A percentile compares a stretch with the other conserved stretches of the same genome.
phyloP scores from a whole-genome alignment of 345 rosid genomes.

The Euphorbia lathyris region DNA sequence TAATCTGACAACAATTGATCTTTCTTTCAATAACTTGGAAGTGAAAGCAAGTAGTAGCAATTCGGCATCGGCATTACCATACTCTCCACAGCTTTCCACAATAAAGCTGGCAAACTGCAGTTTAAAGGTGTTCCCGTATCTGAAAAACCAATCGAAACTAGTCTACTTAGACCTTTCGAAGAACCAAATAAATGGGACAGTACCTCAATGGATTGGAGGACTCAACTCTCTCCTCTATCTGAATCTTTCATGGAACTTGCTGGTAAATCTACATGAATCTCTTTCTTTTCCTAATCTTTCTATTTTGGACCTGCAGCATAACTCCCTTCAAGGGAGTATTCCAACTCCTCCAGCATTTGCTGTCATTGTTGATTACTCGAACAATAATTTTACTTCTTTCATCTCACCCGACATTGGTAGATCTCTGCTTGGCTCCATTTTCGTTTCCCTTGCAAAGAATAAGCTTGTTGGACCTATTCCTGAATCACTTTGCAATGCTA shows the following conservation, averaged over 20 bases:
- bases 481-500: conserved; percentile 25
- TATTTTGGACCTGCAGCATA: conserved; percentile 28
- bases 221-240: not conserved
- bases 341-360: conserved; percentile 5
- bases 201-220: conserved; percentile 50
- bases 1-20: conserved; percentile 27
- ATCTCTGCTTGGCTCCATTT: not conserved
- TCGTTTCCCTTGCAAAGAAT: conserved; percentile 38
- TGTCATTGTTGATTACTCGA: conserved; percentile 30
- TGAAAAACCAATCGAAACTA: conserved; percentile 27
- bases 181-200: conserved; percentile 36
- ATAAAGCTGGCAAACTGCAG: conserved; percentile 50
- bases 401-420: conserved; percentile 26
- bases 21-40: conserved; percentile 38
- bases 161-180: conserved; percentile 33
- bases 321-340: conserved; percentile 30
- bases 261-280: conserved; percentile 17
- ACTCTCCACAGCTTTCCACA: conserved; percentile 16
- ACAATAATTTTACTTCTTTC: conserved; percentile 23
- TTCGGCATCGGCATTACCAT: not conserved
- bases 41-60: conserved; percentile 3
- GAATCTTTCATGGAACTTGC: conserved; percentile 21
- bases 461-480: conserved; percentile 36
- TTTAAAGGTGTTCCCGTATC: conserved; percentile 26
- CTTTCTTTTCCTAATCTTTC: not conserved